A percentile compares a stretch with the other conserved stretches of the same genome.
Conservation (phyloP, 176 grass and related monocot genomes). For the Oryza nivara region DNA sequence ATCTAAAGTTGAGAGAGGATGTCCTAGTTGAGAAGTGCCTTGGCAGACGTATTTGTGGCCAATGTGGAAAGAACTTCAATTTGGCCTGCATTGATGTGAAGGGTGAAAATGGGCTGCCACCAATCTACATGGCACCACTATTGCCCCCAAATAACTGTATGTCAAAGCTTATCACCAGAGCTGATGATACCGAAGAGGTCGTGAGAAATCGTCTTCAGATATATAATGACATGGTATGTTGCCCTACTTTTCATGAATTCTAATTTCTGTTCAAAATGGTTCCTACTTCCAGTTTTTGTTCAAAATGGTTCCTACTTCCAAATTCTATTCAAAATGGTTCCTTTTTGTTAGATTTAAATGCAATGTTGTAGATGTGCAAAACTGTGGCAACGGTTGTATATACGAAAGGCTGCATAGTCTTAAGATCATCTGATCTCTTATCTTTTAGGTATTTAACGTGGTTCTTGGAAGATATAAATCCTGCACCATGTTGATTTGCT, state of each 20-base stretch:
- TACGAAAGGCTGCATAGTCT: not conserved
- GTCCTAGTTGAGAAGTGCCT: constrained; percentile 92
- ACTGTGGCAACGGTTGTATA: too few species aligned
- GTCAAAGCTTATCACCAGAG: constrained; percentile 77
- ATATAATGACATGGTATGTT: constrained; percentile 82
- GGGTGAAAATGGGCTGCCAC: constrained; percentile 70
- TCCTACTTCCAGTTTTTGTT: not conserved
- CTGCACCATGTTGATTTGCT: not conserved
- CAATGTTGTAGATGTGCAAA: not conserved
- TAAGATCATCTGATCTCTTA: not conserved
- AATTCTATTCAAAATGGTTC: not conserved
- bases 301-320: not conserved
- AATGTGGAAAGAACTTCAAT: constrained; percentile 91
- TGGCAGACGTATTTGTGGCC: constrained; percentile 79
- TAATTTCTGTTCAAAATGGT: not conserved
- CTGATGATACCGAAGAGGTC: constrained; percentile 88
- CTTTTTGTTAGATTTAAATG: not conserved
- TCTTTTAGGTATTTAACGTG: not conserved
- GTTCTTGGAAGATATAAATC: not conserved
- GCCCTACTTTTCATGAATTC: not conserved
- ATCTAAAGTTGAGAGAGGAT: constrained; percentile 96
- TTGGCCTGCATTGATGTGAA: constrained; percentile 84
- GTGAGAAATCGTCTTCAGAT: constrained; percentile 76
- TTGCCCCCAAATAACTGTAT: constrained; percentile 82
- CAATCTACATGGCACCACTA: constrained; percentile 82